Percentiles rank a stretch among this genome's conserved stretches.
These are phyloP conservation scores for Setomelanomma holmii DNA, from an alignment of 2,329 filamentous ascomycete genomes.

Conservation along the genomic window DNA sequence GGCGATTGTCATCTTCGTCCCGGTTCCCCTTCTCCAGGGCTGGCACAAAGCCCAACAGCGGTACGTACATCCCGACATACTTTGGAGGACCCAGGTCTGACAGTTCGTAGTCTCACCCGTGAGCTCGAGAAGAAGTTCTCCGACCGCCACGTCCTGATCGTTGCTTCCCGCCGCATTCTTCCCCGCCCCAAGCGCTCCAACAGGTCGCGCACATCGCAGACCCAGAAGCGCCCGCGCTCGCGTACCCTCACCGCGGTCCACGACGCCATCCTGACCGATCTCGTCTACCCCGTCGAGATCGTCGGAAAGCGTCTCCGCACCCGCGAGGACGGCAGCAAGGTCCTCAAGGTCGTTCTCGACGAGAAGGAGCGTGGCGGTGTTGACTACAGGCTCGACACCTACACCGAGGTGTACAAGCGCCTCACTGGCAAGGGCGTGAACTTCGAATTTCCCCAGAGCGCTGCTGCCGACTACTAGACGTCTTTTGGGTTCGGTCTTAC, in stretches of 20 bases:
- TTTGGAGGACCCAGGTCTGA: slow-evolving; percentile 8
- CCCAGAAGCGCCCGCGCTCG: slow-evolving; percentile 97
- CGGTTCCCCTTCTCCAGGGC: slow-evolving; percentile 95
- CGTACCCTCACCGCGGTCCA: slow-evolving; percentile 98
- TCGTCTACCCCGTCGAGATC: slow-evolving; percentile 99
- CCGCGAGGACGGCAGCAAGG: slow-evolving; percentile 98
- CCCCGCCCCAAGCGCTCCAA: slow-evolving; percentile 98
- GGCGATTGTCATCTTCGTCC: slow-evolving; percentile 99
- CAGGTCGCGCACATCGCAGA: slow-evolving; percentile 94
- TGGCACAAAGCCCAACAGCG: slow-evolving; percentile 99
- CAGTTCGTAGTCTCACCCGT: slow-evolving; percentile 80
- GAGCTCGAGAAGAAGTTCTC: slow-evolving; percentile 99
- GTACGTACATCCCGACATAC: slow-evolving; percentile 66
- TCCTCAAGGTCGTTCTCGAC: slow-evolving; percentile 98
- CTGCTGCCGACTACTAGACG: slow-evolving; percentile 79
- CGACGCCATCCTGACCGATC: slow-evolving; percentile 96
- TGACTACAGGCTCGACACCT: slow-evolving; percentile 99
- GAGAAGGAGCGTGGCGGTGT: slow-evolving; percentile 99
- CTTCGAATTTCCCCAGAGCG: slow-evolving; percentile 97
- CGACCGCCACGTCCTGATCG: slow-evolving; percentile 98
- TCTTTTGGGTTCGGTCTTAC: slow-evolving; percentile 34
- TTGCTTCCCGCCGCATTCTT: slow-evolving; percentile 97
- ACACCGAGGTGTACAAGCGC: slow-evolving; percentile 98
- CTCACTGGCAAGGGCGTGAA: slow-evolving; percentile 94
- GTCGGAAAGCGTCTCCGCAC: slow-evolving; percentile 98